phyloP scores from a whole-genome alignment of 345 rosid species.

The Dimocarpus longan region DNA sequence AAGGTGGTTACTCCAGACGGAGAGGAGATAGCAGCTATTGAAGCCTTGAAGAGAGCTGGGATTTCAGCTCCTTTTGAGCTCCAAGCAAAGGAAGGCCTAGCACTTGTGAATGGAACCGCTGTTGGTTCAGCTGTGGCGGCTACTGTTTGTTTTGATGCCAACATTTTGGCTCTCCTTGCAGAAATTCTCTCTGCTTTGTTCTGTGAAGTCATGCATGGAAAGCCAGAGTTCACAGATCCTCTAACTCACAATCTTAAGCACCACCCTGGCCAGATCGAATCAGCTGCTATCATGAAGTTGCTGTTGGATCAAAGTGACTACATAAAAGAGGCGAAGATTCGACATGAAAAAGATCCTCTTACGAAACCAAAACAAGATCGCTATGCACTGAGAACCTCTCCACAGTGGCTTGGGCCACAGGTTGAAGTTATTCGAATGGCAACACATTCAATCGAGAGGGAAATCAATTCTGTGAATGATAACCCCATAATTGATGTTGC shows the following conservation, averaged over 20 bases:
- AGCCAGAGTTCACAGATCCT: constrained; percentile 45
- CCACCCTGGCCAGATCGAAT: constrained; percentile 58
- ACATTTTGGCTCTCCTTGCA: constrained; percentile 41
- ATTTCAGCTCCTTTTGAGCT: constrained; percentile 42
- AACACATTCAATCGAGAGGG: constrained; percentile 50
- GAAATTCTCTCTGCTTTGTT: constrained; percentile 48
- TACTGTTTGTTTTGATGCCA: constrained; percentile 55
- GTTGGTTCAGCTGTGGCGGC: constrained; percentile 62
- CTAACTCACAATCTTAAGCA: constrained; percentile 55
- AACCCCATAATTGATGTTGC: constrained; percentile 52
- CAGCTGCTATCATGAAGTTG: constrained; percentile 51
- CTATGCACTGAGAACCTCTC: constrained; percentile 54
- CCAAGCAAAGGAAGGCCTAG: constrained; percentile 58
- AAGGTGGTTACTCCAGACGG: constrained; percentile 43
- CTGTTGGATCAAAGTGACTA: constrained; percentile 41
- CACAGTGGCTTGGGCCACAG: constrained; percentile 65
- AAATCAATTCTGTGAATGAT: constrained; percentile 56
- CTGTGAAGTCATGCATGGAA: constrained; percentile 57
- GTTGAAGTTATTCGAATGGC: constrained; percentile 50
- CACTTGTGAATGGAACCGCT: constrained; percentile 55
- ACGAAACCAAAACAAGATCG: constrained; percentile 53
- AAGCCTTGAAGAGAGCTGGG: constrained; percentile 49
- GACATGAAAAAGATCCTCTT: constrained; percentile 46
- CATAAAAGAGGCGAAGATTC: constrained; percentile 40
- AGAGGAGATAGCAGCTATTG: constrained; percentile 28